These are phyloP conservation scores for Postia placenta DNA, from an alignment of 768 basidiomycete species.

Conservation along the genomic window DNA sequence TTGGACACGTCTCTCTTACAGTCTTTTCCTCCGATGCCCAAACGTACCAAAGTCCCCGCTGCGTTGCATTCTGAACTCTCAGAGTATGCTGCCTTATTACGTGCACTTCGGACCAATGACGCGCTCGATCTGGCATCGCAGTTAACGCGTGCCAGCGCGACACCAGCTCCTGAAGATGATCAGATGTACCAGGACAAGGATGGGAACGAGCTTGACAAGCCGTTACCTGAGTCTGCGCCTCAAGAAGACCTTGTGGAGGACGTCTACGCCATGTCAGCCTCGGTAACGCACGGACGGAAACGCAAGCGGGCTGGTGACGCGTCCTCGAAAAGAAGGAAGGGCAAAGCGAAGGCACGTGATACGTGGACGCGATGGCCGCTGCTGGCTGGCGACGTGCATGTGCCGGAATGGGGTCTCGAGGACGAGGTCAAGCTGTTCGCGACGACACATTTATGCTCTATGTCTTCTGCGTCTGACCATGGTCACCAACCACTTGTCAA, in stretches of 20 bases:
- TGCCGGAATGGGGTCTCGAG: slow-evolving; percentile 65
- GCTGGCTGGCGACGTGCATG: slow-evolving; percentile 48
- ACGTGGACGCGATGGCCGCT: slow-evolving; percentile 79
- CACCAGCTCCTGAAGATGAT: slow-evolving; percentile 1
- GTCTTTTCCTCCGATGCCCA: slow-evolving; percentile 22
- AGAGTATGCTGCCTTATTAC: slow-evolving; percentile 62
- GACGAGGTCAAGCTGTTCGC: slow-evolving; percentile 59
- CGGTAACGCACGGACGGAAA: not conserved
- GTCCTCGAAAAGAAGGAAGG: slow-evolving; percentile 6
- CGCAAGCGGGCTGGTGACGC: not conserved
- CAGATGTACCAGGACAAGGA: slow-evolving; percentile 17
- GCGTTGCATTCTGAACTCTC: slow-evolving; percentile 58
- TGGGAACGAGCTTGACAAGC: slow-evolving; percentile 19
- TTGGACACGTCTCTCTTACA: not conserved
- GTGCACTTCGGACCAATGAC: slow-evolving; percentile 52
- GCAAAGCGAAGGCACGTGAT: slow-evolving; percentile 30
- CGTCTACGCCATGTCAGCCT: not conserved
- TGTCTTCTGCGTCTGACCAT: slow-evolving; percentile 1
- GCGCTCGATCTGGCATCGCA: slow-evolving; percentile 55
- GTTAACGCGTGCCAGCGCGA: slow-evolving; percentile 27
- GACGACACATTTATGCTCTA: slow-evolving; percentile 11
- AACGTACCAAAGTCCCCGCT: slow-evolving; percentile 42
- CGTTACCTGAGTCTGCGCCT: slow-evolving; percentile 4
- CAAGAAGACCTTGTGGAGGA: not conserved
- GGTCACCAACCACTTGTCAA: not conserved